Percentiles rank a stretch among this genome's conserved stretches.
These are phyloP conservation scores for Climacium dendroides DNA, from an alignment of 225 moss, liverwort and hornwort genomes.

Conservation along the genomic window DNA sequence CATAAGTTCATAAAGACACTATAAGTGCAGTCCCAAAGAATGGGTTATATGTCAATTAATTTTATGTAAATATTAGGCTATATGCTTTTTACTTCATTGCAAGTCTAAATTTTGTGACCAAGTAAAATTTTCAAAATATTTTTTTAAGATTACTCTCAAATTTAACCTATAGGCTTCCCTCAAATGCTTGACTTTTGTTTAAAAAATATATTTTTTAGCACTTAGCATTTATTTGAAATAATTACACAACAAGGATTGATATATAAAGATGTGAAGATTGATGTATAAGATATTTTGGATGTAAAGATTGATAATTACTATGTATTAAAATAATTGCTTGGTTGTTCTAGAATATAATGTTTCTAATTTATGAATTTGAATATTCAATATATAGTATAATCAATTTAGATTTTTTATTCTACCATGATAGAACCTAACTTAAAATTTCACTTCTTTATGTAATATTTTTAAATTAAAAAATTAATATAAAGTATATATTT, in stretches of 20 bases:
- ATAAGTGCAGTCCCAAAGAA: rapidly evolving
- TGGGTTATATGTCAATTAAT: background rate
- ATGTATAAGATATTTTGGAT: too few species aligned
- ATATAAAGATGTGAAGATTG: too few species aligned
- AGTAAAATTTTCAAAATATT: rapidly evolving
- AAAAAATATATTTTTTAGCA: too few species aligned
- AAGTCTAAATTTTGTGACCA: too few species aligned
- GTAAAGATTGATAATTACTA: background rate
- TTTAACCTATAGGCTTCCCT: too few species aligned
- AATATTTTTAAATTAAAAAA: background rate
- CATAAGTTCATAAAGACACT: rapidly evolving
- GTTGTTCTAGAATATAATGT: too few species aligned
- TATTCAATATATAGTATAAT: too few species aligned
- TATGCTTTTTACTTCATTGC: background rate
- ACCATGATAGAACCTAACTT: background rate
- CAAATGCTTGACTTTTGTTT: background rate
- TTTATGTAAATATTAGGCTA: rapidly evolving
- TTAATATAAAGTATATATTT: too few species aligned
- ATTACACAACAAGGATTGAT: too few species aligned
- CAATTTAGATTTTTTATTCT: background rate
- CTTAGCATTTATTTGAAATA: too few species aligned
- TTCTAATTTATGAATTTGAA: background rate
- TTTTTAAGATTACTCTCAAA: background rate
- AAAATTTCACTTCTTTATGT: background rate
- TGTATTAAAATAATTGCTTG: too few species aligned